phyloP scores from a whole-genome alignment of 2,329 filamentous ascomycete species.

The Tolypocladium nubicola region DNA sequence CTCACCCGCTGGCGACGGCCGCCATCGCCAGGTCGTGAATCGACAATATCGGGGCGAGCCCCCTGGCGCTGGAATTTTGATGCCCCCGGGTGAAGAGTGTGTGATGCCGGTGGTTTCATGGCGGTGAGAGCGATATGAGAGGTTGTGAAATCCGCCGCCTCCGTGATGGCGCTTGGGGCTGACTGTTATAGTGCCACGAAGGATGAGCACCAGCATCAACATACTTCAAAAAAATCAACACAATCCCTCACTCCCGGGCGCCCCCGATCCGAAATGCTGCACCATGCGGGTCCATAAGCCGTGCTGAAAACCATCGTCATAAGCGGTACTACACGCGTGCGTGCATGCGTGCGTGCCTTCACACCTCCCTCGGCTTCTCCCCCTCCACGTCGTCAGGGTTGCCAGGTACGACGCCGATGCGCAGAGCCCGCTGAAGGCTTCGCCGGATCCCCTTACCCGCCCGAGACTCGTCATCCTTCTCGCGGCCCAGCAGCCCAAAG shows the following conservation, averaged over 20 bases:
- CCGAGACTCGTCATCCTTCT: slow-evolving; percentile 20
- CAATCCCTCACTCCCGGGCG: not conserved
- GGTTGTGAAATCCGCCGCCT: not conserved
- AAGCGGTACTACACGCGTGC: not conserved
- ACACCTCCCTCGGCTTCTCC: slow-evolving; percentile 1
- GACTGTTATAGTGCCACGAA: no score
- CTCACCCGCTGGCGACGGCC: not conserved
- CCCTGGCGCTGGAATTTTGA: not conserved
- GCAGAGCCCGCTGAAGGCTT: slow-evolving; percentile 35
- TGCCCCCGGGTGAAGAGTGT: not conserved
- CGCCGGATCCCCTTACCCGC: slow-evolving; percentile 30
- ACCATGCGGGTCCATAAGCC: not conserved
- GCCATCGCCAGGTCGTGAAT: no score
- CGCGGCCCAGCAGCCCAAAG: slow-evolving; percentile 34
- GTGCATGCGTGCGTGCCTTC: not conserved
- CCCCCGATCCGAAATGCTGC: not conserved
- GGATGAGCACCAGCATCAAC: no score
- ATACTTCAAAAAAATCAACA: not conserved
- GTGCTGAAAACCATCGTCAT: not conserved
- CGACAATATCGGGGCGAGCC: no score
- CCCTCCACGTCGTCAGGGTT: not conserved
- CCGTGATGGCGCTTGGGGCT: not conserved
- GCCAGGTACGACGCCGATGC: slow-evolving; percentile 19
- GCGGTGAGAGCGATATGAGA: not conserved
- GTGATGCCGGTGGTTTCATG: not conserved